Evolutionary conservation across 331 rosid genomes (phyloP).

Genomic region (Malus hybrid): DNA sequence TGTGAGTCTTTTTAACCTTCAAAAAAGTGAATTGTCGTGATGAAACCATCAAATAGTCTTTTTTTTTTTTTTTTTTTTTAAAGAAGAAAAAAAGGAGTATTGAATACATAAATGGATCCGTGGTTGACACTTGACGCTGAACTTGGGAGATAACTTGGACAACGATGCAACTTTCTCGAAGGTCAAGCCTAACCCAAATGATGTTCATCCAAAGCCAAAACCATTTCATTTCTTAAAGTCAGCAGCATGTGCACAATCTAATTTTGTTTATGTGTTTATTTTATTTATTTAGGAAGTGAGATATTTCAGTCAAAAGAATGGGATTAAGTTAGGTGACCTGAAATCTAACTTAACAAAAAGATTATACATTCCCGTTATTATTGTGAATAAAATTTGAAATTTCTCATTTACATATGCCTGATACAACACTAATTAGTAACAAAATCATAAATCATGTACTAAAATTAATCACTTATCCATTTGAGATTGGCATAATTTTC

Average conservation of each 20-base stretch:
- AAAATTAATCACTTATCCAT: background rate
- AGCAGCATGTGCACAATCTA: background rate
- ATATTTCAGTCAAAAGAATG: too few species aligned
- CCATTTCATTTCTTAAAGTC: background rate
- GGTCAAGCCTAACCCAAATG: background rate
- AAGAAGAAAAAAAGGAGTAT: too few species aligned
- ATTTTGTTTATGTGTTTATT: too few species aligned
- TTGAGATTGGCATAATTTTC: background rate
- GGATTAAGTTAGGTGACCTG: background rate
- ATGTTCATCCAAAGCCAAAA: background rate
- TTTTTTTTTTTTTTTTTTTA: too few species aligned
- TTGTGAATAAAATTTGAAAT: too few species aligned
- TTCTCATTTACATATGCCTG: rapidly evolving
- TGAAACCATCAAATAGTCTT: rapidly evolving
- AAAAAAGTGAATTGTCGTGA: too few species aligned
- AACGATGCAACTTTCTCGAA: background rate
- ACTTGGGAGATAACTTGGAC: background rate
- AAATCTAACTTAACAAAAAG: too few species aligned
- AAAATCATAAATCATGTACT: background rate
- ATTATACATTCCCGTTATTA: too few species aligned
- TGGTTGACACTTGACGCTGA: background rate
- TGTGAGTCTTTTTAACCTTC: rapidly evolving
- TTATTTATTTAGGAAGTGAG: background rate
- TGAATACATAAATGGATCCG: background rate
- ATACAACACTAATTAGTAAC: background rate